Conservation (phyloP, 2,329 filamentous ascomycete species). For the Talaromyces rugulosus region DNA sequence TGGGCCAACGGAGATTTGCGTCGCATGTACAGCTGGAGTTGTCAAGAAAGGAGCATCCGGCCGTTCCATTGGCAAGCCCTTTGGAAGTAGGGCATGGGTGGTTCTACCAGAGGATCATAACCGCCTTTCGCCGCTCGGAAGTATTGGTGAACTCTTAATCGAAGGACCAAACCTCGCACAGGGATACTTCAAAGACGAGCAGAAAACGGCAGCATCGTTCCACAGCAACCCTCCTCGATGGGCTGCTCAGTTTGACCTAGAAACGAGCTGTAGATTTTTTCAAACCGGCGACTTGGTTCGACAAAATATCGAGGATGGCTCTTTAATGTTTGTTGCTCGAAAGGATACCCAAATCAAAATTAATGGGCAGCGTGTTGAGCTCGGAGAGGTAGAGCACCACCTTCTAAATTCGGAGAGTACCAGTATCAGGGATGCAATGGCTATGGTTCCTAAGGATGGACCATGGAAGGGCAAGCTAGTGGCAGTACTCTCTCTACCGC, state of each 20-base stretch:
- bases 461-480: background rate
- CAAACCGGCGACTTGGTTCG: constrained; percentile 5
- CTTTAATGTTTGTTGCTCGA: constrained; percentile 1
- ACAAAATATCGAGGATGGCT: constrained; percentile 5
- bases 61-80: background rate
- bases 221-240: constrained; percentile 18
- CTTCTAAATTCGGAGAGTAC: background rate
- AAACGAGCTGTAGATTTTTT: background rate
- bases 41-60: background rate
- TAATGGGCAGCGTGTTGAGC: constrained; percentile 8
- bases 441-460: background rate
- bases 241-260: background rate
- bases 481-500: background rate
- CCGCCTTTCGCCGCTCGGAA: constrained; percentile 41
- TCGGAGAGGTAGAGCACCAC: constrained; percentile 2
- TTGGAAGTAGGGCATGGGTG: constrained; percentile 36
- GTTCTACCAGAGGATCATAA: constrained; percentile 41
- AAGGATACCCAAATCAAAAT: constrained; percentile 7
- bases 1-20: background rate
- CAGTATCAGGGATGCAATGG: background rate
- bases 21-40: background rate
- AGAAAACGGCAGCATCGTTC: constrained; percentile 32
- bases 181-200: constrained; percentile 42
- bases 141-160: constrained; percentile 37
- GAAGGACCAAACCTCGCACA: constrained; percentile 38